Conservation (phyloP, 352 stramenopile genomes). For the Globisporangium abappressorium region DNA sequence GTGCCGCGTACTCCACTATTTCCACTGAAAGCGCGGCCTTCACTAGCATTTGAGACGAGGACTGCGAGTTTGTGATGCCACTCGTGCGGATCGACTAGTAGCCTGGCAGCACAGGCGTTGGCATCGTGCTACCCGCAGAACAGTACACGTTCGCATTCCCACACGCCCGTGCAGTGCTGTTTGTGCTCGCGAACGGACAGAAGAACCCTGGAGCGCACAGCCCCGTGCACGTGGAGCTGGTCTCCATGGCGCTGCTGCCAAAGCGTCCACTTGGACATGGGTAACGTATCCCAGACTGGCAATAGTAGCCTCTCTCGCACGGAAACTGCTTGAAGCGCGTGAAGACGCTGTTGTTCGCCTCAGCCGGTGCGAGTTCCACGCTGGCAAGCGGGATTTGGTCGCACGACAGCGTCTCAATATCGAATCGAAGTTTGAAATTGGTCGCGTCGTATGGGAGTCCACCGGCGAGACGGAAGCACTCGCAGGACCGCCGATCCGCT, state of each 20-base stretch:
- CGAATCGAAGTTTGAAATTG: conserved; percentile 37
- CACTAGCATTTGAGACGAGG: background rate
- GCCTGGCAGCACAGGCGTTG: conserved; percentile 45
- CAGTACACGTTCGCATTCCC: conserved; percentile 51
- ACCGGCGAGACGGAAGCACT: conserved; percentile 57
- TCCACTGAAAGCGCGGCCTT: background rate
- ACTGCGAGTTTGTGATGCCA: too few species aligned
- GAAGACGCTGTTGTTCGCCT: conserved; percentile 32
- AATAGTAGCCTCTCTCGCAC: conserved; percentile 71
- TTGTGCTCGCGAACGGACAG: conserved; percentile 57
- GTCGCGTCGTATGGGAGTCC: conserved; percentile 34
- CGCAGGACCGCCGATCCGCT: conserved; percentile 49
- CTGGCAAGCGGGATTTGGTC: conserved; percentile 21
- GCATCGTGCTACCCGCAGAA: conserved; percentile 50
- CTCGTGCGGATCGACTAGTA: conserved; percentile 54
- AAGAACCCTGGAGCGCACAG: conserved; percentile 51
- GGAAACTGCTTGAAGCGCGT: conserved; percentile 42
- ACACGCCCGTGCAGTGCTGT: conserved; percentile 32
- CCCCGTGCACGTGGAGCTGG: conserved; percentile 32
- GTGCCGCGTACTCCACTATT: conserved; percentile 5
- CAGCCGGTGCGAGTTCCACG: conserved; percentile 1
- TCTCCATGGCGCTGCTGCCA: conserved; percentile 32
- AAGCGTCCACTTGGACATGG: conserved; percentile 58
- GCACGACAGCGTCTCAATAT: conserved; percentile 22
- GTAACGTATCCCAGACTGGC: conserved; percentile 36